Base-by-base conservation (phyloP, 257 asterid species). In the Phtheirospermum japonicum region DNA sequence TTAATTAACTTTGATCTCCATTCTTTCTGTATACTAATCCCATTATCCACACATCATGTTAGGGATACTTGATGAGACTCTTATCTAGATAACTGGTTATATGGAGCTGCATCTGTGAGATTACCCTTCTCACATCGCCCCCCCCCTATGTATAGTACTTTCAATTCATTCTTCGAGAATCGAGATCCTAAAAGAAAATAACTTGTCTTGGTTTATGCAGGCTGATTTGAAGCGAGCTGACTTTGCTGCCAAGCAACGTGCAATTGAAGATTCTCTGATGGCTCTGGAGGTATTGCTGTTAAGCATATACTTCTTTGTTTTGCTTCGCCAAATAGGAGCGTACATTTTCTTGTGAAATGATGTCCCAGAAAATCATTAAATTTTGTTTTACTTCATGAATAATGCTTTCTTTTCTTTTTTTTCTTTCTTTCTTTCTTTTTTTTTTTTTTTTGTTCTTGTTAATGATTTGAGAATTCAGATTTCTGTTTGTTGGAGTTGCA, bases 211-310 rank as follows among this genome's bases (percentile, higher is more conserved):
- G 45, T 48, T 64, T 63, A 54, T 71, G 72, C 72, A 88, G 96
- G 98, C 98, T 73, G 98, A 91, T 81, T 69, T 88, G 75, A 78
- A 85, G 48, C 81, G 90, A 68, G 96, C 96, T 43, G 87, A 91
- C 71, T 76, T 73, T 74, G 94, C 75, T 69, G 96, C 98, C 50
- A 91, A 86, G 77, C 87, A 75, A 64, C 95, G 96, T 3, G 98
- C 95, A n/a, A 81, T 81, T 87, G 96, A 80, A 76, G 96, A 91
- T 75, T 79, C 95, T n/a, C 76, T 83, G 19, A 86, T 77, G 89
- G 93, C 96, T 61, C 74, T 91, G 65, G 93, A 91, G 95, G 98
- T 88, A 78, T 42, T 23, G 48, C 51, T 37, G 54, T 70, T 68
- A n/a, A 28, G 59, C 20, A 13, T 26, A 39, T 39, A 20, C 3